These are phyloP conservation scores for Heritiera fomes DNA, from an alignment of 345 rosid genomes.

Conservation along the genomic window DNA sequence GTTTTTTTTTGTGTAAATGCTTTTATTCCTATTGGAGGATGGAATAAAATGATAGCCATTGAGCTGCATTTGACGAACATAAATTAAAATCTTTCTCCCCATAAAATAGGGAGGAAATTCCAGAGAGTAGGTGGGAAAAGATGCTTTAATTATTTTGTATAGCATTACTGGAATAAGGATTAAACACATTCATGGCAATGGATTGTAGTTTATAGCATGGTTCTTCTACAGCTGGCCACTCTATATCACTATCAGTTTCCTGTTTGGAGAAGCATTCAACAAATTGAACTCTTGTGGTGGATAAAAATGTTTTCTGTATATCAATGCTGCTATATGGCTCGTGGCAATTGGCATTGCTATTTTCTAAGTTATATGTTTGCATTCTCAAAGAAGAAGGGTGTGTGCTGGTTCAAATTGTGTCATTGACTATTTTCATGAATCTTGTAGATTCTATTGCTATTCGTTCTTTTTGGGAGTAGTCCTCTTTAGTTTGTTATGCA, in stretches of 20 bases:
- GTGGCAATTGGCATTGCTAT: neutral
- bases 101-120: neutral
- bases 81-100: neutral
- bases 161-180: neutral
- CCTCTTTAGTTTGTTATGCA: neutral
- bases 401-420: neutral
- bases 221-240: neutral
- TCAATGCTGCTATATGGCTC: neutral
- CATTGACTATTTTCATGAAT: conserved; percentile 3
- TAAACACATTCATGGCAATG: neutral
- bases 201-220: neutral
- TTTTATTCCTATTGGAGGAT: neutral
- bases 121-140: neutral
- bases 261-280: neutral
- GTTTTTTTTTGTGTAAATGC: neutral
- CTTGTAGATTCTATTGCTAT: neutral
- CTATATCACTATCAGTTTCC: neutral
- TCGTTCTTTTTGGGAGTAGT: neutral
- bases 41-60: neutral
- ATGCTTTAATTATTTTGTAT: neutral
- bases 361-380: neutral
- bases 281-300: neutral
- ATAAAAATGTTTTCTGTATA: neutral
- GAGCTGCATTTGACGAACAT: neutral
- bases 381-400: neutral